A percentile compares a stretch with the other conserved stretches of the same genome.
These are phyloP conservation scores for Prillingera fragicola DNA, from an alignment of 1,284 basidiomycete species.

Conservation along the genomic window DNA sequence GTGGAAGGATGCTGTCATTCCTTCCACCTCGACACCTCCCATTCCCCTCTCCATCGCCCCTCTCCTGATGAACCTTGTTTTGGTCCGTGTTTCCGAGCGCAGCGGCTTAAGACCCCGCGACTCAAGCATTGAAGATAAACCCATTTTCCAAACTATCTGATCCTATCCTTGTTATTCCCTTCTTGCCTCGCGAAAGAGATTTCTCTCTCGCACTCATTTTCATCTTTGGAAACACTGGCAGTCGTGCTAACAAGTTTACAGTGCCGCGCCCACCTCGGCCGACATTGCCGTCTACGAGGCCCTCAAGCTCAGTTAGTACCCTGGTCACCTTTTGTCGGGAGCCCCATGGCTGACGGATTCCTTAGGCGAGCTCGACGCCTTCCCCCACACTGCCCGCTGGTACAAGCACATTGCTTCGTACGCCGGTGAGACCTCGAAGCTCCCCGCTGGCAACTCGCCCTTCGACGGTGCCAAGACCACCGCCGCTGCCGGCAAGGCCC, in stretches of 20 bases:
- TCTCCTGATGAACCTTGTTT: conserved; percentile 71
- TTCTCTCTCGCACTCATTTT: no score
- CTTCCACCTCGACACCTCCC: neutral
- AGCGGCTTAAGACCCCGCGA: conserved; percentile 93
- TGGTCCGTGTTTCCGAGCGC: conserved; percentile 98
- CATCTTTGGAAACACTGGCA: conserved; percentile 6
- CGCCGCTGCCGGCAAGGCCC: conserved; percentile 48
- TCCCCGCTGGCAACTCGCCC: conserved; percentile 79
- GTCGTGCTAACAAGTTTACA: conserved; percentile 45
- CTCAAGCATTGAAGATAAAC: conserved; percentile 50
- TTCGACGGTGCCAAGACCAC: conserved; percentile 61
- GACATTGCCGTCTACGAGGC: conserved; percentile 92
- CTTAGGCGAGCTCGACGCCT: conserved; percentile 54
- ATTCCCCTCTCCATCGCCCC: conserved; percentile 6
- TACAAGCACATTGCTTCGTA: conserved; percentile 90
- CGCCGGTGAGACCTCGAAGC: conserved; percentile 65
- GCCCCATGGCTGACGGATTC: no score
- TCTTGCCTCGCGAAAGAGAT: conserved; percentile 20
- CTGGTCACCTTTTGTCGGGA: no score
- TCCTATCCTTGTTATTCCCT: conserved; percentile 21
- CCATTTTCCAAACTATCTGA: conserved; percentile 78
- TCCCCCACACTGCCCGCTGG: conserved; percentile 84
- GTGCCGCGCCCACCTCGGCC: conserved; percentile 91
- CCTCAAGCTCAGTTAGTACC: conserved; percentile 58
- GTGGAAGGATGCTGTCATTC: no score